phyloP scores from a whole-genome alignment of 768 basidiomycete species.

The Tephrocybe rancida region DNA sequence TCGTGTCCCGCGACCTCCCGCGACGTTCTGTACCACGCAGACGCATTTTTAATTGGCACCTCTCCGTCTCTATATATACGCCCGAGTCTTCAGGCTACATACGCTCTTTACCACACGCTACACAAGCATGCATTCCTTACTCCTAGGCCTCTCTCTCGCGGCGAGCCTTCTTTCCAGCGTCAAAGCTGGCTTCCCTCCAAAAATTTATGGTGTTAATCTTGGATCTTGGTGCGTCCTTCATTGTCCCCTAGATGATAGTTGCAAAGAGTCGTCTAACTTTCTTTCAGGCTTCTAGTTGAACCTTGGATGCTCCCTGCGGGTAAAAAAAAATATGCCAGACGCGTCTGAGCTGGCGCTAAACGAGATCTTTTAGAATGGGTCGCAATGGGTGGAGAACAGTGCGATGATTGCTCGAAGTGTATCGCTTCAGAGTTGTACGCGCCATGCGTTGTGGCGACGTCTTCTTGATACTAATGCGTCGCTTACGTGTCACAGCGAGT shows the following conservation, averaged over 20 bases:
- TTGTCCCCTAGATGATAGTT: neutral
- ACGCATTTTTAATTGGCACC: neutral
- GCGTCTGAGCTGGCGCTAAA: neutral
- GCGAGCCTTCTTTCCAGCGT: slow-evolving; percentile 12
- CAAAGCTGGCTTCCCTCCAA: slow-evolving; percentile 22
- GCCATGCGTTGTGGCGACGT: neutral
- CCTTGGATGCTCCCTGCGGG: slow-evolving; percentile 84
- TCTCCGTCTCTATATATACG: neutral
- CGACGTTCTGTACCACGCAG: neutral
- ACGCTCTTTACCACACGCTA: slow-evolving; percentile 1
- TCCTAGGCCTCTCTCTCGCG: slow-evolving; percentile 9
- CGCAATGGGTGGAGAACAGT: slow-evolving; percentile 71
- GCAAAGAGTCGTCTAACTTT: neutral
- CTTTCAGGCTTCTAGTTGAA: slow-evolving; percentile 68
- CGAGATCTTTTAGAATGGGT: slow-evolving; percentile 54
- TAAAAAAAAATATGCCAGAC: slow-evolving; percentile 18
- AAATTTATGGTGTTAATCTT: slow-evolving; percentile 27
- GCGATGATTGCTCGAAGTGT: slow-evolving; percentile 61
- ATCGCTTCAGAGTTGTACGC: slow-evolving; percentile 70
- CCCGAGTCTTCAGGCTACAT: neutral
- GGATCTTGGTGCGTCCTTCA: slow-evolving; percentile 41
- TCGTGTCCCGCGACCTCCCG: too few relatives aligned
- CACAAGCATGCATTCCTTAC: slow-evolving; percentile 8
- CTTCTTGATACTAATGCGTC: neutral
- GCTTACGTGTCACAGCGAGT: slow-evolving; percentile 42